These are phyloP conservation scores for Lasiosphaeria hispida DNA, from an alignment of 495 filamentous ascomycete species.

Conservation along the genomic window DNA sequence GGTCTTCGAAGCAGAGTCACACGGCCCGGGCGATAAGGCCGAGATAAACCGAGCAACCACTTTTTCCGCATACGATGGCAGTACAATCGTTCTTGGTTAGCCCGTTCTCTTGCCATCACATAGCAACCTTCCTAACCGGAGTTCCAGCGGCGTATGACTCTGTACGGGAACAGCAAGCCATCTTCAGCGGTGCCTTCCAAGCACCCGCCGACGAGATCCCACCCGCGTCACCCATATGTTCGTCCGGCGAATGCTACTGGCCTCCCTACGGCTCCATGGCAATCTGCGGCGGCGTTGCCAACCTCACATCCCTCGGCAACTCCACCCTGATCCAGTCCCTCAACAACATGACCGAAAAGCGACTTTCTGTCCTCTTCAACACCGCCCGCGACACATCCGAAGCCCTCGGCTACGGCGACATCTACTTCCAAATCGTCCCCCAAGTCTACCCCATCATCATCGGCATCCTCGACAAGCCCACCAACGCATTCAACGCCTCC, in stretches of 20 bases:
- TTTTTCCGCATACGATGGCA: slow-evolving; percentile 17
- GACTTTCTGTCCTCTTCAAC: slow-evolving; percentile 9
- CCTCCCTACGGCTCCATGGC: slow-evolving; percentile 41
- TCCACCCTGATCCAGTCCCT: slow-evolving; percentile 2
- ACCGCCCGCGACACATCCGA: slow-evolving; percentile 1
- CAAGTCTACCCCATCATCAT: slow-evolving; percentile 16
- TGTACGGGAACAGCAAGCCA: slow-evolving; percentile 29
- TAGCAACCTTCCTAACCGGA: too few relatives aligned
- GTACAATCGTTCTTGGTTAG: slow-evolving; percentile 11
- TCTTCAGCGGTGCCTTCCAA: slow-evolving; percentile 38
- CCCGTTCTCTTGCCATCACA: too few relatives aligned
- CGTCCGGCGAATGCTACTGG: slow-evolving; percentile 47
- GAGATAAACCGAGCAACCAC: slow-evolving; percentile 17
- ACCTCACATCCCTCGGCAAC: slow-evolving; percentile 26
- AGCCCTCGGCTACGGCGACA: slow-evolving; percentile 3
- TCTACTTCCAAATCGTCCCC: not conserved
- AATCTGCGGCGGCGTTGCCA: slow-evolving; percentile 39
- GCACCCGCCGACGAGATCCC: slow-evolving; percentile 16
- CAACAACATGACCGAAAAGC: slow-evolving; percentile 3
- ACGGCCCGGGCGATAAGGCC: slow-evolving; percentile 33
- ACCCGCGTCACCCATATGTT: slow-evolving; percentile 25
- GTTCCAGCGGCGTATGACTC: slow-evolving; percentile 24
- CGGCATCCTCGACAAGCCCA: slow-evolving; percentile 6
- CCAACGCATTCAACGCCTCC: slow-evolving; percentile 17
- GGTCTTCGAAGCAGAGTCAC: slow-evolving; percentile 30